Percentiles rank a stretch among this genome's conserved stretches.
Conservation (phyloP, 306 rosid species). For the Glycine latifolia region DNA sequence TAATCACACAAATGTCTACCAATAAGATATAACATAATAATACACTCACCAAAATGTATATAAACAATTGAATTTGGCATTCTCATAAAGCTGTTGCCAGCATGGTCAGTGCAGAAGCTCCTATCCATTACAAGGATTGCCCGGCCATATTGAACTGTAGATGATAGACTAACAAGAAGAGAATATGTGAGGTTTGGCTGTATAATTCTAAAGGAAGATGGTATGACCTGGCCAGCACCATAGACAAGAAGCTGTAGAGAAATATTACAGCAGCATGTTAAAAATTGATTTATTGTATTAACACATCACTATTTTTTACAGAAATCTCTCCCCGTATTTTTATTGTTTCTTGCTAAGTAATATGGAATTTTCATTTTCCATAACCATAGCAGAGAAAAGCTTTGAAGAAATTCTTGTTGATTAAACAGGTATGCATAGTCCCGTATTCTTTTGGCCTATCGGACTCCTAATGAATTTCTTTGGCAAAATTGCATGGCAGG, state of each 20-base stretch:
- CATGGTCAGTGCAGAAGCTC: conserved; percentile 79
- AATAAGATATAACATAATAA: not conserved
- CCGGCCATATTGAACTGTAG: conserved; percentile 67
- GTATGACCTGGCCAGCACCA: conserved; percentile 89
- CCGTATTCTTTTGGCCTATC: no score
- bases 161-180: conserved; percentile 65
- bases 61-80: conserved; percentile 68
- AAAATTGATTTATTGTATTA: conserved; percentile 29
- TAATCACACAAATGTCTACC: conserved; percentile 23
- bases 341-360: not conserved
- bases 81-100: conserved; percentile 83
- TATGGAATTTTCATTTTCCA: conserved; percentile 18
- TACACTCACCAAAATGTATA: conserved; percentile 79
- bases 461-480: no score
- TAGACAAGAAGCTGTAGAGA: conserved; percentile 81
- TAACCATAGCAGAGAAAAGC: not conserved
- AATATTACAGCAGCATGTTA: conserved; percentile 39
- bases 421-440: not conserved
- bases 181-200: conserved; percentile 74
- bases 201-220: conserved; percentile 73
- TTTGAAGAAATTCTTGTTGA: conserved; percentile 6
- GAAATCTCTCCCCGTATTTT: not conserved
- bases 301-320: not conserved
- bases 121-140: conserved; percentile 83
- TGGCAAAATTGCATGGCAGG: not conserved